Percentiles rank a stretch among this genome's conserved stretches.
phyloP scores from a whole-genome alignment of 2,329 filamentous ascomycete species.

The Apiospora hydei region DNA sequence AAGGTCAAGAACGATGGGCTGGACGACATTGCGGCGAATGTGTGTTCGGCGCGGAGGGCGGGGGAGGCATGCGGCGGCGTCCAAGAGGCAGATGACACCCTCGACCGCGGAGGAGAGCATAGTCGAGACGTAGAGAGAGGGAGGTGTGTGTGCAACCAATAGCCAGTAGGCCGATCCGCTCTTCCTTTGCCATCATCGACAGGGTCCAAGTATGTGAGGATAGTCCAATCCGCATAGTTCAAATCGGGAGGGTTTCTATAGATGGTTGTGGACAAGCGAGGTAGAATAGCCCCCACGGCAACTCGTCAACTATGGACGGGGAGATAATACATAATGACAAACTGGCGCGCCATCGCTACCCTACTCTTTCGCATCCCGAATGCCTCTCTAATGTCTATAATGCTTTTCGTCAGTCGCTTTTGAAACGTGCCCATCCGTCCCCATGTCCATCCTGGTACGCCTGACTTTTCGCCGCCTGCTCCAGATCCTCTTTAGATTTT shows the following conservation, averaged over 20 bases:
- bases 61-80: background rate
- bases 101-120: background rate
- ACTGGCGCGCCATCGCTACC: background rate
- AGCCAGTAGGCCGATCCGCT: background rate
- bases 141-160: background rate
- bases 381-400: conserved; percentile 4
- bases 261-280: background rate
- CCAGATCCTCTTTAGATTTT: conserved; percentile 58
- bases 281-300: background rate
- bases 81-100: background rate
- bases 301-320: background rate
- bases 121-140: background rate
- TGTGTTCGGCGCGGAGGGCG: background rate
- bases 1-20: background rate
- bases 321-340: background rate
- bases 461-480: background rate
- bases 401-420: background rate
- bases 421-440: background rate
- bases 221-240: background rate
- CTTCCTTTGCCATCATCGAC: background rate
- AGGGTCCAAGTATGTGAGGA: background rate
- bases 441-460: background rate
- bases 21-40: background rate
- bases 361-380: background rate
- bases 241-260: background rate